These are phyloP conservation scores for Sporothrix brunneoviolacea DNA, from an alignment of 2,329 filamentous ascomycete genomes.

Conservation along the genomic window DNA sequence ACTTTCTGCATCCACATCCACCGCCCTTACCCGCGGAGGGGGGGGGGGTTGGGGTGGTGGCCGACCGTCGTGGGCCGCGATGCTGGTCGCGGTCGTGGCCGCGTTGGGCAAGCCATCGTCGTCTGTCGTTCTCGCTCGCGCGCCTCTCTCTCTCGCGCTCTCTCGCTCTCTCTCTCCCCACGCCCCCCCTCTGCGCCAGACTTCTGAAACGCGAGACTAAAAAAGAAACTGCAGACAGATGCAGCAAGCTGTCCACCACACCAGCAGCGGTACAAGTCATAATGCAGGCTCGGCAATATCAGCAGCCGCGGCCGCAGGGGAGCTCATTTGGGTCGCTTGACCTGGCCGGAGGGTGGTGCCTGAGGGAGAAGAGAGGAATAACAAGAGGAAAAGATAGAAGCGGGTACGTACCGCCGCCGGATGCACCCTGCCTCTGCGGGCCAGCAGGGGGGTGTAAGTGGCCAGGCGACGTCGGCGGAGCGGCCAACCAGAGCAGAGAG, in stretches of 20 bases:
- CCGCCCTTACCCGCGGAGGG: not conserved
- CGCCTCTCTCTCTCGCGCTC: too few relatives aligned
- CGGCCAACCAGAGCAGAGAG: slow-evolving; percentile 6
- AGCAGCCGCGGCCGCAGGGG: slow-evolving; percentile 6
- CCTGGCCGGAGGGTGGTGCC: not conserved
- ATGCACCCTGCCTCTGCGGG: too few relatives aligned
- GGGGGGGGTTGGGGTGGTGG: not conserved
- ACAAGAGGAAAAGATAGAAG: not conserved
- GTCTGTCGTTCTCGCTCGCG: not conserved
- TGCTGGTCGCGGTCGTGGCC: slow-evolving; percentile 11
- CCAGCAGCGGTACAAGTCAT: too few relatives aligned
- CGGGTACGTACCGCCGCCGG: too few relatives aligned
- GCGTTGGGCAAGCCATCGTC: slow-evolving; percentile 9
- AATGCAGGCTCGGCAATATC: slow-evolving; percentile 9
- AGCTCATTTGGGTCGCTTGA: slow-evolving; percentile 10
- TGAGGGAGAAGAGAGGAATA: not conserved
- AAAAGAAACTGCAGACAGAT: not conserved
- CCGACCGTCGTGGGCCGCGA: slow-evolving; percentile 1
- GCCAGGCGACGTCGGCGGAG: not conserved
- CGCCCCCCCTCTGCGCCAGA: slow-evolving; percentile 1
- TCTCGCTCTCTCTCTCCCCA: too few relatives aligned
- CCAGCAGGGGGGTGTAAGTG: slow-evolving; percentile 6
- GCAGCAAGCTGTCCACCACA: too few relatives aligned
- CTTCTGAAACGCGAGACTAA: slow-evolving; percentile 13
- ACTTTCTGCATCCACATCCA: too few relatives aligned